These are phyloP conservation scores for Corallochytrium limacisporum DNA, from an alignment of 78 protist species.

Conservation along the genomic window DNA sequence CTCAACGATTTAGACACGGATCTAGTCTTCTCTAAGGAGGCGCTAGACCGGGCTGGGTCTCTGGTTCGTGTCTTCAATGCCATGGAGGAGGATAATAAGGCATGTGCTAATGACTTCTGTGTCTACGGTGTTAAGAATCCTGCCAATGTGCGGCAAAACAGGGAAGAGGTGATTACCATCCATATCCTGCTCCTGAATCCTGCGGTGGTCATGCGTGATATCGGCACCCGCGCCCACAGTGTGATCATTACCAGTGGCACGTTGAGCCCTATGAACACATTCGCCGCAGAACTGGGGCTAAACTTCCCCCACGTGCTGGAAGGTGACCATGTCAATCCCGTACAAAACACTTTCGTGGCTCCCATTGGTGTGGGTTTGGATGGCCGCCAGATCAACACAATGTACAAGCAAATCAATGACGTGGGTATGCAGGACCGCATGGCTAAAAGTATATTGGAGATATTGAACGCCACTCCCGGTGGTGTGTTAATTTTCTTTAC, in stretches of 20 bases:
- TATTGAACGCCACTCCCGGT: neutral
- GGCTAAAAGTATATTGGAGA: neutral
- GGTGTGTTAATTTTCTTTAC: constrained; percentile 42
- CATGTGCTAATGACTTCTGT: no score
- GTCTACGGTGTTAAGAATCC: no score
- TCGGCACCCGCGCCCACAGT: neutral
- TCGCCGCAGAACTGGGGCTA: constrained; percentile 23
- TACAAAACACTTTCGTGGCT: neutral
- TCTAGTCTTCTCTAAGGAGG: no score
- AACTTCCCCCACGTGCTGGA: constrained; percentile 7
- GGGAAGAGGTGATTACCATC: no score
- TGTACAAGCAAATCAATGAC: neutral
- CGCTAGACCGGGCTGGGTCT: no score
- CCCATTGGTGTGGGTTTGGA: neutral
- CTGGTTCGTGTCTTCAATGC: no score
- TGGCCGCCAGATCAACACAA: neutral
- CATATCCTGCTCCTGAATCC: no score
- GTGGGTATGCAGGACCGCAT: constrained; percentile 14
- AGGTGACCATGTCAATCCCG: constrained; percentile 15
- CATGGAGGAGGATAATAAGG: no score
- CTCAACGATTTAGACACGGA: no score
- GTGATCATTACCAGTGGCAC: constrained; percentile 21
- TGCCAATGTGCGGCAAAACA: no score
- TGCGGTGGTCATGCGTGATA: neutral
- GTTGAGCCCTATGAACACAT: constrained; percentile 18